phyloP scores from a whole-genome alignment of 768 basidiomycete genomes.

The Suillus variegatus region DNA sequence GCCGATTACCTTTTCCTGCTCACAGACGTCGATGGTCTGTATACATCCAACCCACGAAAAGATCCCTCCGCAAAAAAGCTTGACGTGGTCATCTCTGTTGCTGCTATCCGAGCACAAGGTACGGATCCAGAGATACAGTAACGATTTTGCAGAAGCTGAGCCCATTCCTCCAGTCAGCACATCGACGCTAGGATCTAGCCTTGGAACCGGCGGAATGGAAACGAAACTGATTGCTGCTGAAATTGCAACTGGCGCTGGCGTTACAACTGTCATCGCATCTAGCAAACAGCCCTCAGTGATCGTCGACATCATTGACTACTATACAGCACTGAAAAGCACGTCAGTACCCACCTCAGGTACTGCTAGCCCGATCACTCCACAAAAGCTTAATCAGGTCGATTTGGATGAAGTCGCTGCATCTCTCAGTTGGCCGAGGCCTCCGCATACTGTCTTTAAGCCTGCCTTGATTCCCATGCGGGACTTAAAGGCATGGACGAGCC shows the following conservation, averaged over 20 bases:
- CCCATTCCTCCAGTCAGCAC: constrained; percentile 70
- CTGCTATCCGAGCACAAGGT: constrained; percentile 83
- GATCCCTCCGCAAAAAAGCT: constrained; percentile 82
- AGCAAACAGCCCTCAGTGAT: constrained; percentile 79
- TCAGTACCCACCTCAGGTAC: constrained; percentile 37
- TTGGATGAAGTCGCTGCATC: constrained; percentile 25
- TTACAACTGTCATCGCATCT: constrained; percentile 87
- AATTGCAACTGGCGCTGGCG: constrained; percentile 93
- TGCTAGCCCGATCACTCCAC: constrained; percentile 23
- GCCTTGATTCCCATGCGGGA: constrained; percentile 73
- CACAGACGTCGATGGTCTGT: constrained; percentile 95
- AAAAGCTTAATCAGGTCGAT: constrained; percentile 23
- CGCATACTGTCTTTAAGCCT: constrained; percentile 88
- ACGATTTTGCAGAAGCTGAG: not conserved
- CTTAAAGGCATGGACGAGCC: constrained; percentile 95
- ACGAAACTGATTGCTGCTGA: constrained; percentile 99
- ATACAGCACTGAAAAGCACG: constrained; percentile 44
- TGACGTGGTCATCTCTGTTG: constrained; percentile 79
- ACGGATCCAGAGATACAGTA: constrained; percentile 10
- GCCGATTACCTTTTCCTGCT: constrained; percentile 96
- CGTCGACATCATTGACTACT: constrained; percentile 79
- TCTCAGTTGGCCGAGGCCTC: constrained; percentile 50
- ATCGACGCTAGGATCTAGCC: constrained; percentile 84
- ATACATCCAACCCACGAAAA: constrained; percentile 93
- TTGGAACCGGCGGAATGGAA: constrained; percentile 99